Base-by-base conservation (phyloP, 768 basidiomycete species). In the Macrolepiota fuliginosa region DNA sequence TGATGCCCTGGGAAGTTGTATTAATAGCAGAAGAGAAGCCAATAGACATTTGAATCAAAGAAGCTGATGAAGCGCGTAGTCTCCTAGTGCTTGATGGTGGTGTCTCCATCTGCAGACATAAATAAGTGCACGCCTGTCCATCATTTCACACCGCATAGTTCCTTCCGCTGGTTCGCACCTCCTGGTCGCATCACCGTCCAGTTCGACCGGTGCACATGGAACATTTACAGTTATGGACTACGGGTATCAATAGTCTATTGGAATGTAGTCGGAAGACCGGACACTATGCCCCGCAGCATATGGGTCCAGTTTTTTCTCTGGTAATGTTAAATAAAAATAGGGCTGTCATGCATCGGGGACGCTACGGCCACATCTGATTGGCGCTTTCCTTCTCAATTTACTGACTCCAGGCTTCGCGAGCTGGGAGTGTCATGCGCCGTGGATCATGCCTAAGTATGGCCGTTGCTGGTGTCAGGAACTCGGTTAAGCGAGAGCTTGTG, bases 1-100 rank as follows among this genome's bases (percentile, higher is more conserved):
- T 65, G 54, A 65, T 17, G 17, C n/a, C 19, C 42, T 45, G 17
- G 42, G 42, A 45, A 45, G n/a, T 1, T 45, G 42, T 45, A 45
- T 17, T 17, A n/a, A 45, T 45, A 9, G n/a, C 42, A 3, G n/a
- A n/a, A 19, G 42, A 40, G 42, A 45, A 45, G n/a, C 2, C 2
- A 19, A 45, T 19, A n/a, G 17, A 19, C 7, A 19, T 15, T 45
- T 7, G 19, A 45, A 19, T n/a, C n/a, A 17, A 19, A 5, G 29
- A 19, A 19, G 17, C 24, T 15, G 13, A 49, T 27, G 47, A 9
- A 10, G 11, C 24, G 47, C 19, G 11, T 19, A 9, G 47, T 13
- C 24, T 49, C 4, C 25, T 24, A 49, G 29, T 32, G 29, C 29
- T 22, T 49, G 7, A 49, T 10, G 22, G 24, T 49, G 25, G 13